Evolutionary conservation across 1,139 yeast genomes (phyloP).

Genomic region (Candida sp.): DNA sequence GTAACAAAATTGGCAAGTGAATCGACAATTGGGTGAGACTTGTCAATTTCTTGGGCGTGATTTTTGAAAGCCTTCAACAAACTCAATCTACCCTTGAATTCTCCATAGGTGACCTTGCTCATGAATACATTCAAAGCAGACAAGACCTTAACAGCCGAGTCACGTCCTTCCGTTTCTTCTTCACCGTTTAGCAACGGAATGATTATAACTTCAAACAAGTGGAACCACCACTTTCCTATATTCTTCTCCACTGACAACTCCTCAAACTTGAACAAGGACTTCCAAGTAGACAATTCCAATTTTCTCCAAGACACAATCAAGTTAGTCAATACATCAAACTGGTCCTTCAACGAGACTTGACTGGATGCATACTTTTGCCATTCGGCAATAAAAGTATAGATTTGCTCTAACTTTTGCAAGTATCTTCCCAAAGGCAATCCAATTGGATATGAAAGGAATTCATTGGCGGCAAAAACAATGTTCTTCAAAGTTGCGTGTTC

Average conservation of each 20-base stretch:
- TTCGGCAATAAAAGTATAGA: conserved; percentile 79
- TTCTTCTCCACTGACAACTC: conserved; percentile 52
- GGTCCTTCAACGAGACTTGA: conserved; percentile 64
- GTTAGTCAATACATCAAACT: conserved; percentile 61
- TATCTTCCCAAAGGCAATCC: conserved; percentile 77
- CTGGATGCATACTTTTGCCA: conserved; percentile 95
- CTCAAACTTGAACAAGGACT: conserved; percentile 71
- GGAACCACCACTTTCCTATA: conserved; percentile 90
- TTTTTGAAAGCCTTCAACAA: conserved; percentile 65
- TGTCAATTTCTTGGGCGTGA: conserved; percentile 41
- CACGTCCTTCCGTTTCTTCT: conserved; percentile 20
- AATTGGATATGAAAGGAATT: conserved; percentile 65
- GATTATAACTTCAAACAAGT: conserved; percentile 78
- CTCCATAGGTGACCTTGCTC: conserved; percentile 79
- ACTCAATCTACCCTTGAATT: conserved; percentile 59
- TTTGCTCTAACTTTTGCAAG: conserved; percentile 84
- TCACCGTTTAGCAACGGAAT: conserved; percentile 39
- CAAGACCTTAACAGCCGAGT: conserved; percentile 46
- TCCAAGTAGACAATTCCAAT: conserved; percentile 88
- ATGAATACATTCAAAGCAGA: conserved; percentile 78
- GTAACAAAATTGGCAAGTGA: conserved; percentile 65
- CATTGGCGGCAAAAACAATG: conserved; percentile 66
- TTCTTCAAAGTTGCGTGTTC: conserved; percentile 91
- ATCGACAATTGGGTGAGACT: conserved; percentile 25
- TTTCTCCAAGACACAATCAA: conserved; percentile 92